Percentiles rank a stretch among this genome's conserved stretches.
Evolutionary conservation across 148 eudicot genomes (phyloP).

Genomic region (Salicornia ramosissima): DNA sequence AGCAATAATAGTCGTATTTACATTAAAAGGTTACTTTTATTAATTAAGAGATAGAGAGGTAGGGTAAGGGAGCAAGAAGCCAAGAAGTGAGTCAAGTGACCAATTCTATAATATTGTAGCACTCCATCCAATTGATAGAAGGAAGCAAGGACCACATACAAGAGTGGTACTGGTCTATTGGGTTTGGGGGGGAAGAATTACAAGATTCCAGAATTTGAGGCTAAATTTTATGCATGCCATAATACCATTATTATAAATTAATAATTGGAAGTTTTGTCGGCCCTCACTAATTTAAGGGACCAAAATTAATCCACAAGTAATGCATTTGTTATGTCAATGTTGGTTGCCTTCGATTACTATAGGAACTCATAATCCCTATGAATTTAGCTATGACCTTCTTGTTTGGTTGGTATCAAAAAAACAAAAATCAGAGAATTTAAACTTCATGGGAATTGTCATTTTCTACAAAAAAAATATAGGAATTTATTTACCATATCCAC

Average conservation of each 20-base stretch:
- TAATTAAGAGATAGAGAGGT: not conserved
- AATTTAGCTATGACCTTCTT: too few relatives aligned
- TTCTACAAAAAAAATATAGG: too few relatives aligned
- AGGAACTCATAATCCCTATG: too few relatives aligned
- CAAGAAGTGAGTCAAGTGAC: too few relatives aligned
- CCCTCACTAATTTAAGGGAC: not conserved
- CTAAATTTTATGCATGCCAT: slow-evolving; percentile 1
- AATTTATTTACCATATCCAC: too few relatives aligned
- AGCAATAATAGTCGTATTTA: too few relatives aligned
- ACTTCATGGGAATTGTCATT: too few relatives aligned
- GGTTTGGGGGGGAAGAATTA: not conserved
- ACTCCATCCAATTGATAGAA: too few relatives aligned
- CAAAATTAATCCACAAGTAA: not conserved
- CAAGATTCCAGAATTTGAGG: slow-evolving; percentile 15
- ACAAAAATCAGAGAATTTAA: too few relatives aligned
- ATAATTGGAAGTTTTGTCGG: slow-evolving; percentile 10
- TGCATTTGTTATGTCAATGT: too few relatives aligned
- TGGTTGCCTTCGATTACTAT: too few relatives aligned
- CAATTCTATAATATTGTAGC: not conserved
- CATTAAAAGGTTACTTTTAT: not conserved
- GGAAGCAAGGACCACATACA: slow-evolving; percentile 1
- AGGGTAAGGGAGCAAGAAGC: not conserved
- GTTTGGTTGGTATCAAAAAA: too few relatives aligned
- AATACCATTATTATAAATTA: not conserved
- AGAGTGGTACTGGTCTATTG: not conserved